Evolutionary conservation across 768 basidiomycete species (phyloP), one percentile per base, ranked within the genome.

Genomic region (Mycena crocata): DNA sequence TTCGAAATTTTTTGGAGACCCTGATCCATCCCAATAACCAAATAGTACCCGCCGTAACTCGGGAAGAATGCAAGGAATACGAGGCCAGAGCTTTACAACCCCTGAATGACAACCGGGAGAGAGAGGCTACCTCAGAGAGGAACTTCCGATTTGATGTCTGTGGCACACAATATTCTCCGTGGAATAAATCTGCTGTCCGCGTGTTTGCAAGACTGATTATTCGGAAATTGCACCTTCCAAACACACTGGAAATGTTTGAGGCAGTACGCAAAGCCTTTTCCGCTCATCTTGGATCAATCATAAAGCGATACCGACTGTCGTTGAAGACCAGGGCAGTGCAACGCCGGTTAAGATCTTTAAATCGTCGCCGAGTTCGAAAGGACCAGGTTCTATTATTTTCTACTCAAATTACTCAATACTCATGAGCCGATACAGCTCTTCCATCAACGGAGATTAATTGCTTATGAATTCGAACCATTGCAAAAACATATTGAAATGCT

Each of bases 401-500:
- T 37, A 9, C 10, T 17, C 17, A 17, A 9, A 9, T 9, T 37
- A 17, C 9, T 9, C 37, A 9, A 37, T 9, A 17, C 37, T 37
- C 17, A 37, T 37, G 9, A 9, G 9, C 10, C 10, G 37, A 37
- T 37, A 37, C 17, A 66, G 64, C 44, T 66, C 0, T 66, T 46
- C 46, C 51, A 60, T 9, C 24, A n/a, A 45, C 49, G 64, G 2
- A 32, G 58, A 3, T 48, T 48, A 37, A 9, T 51, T 14, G 40
- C 64, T 30, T 60, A 66, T 48, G 24, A 17, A 21, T 66, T 60
- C n/a, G 21, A 24, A 12, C 57, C 64, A 32, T 30, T 75, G 19
- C 52, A 37, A 3, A 31, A 26, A 19, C 74, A 75, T 42, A 59
- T 54, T 3, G 12, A 30, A 14, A 65, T 75, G 49, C 69, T 75